Percentiles rank a stretch among this genome's conserved stretches.
These are phyloP conservation scores for Filosporella fistucella DNA, from an alignment of 495 filamentous ascomycete genomes.

Conservation along the genomic window DNA sequence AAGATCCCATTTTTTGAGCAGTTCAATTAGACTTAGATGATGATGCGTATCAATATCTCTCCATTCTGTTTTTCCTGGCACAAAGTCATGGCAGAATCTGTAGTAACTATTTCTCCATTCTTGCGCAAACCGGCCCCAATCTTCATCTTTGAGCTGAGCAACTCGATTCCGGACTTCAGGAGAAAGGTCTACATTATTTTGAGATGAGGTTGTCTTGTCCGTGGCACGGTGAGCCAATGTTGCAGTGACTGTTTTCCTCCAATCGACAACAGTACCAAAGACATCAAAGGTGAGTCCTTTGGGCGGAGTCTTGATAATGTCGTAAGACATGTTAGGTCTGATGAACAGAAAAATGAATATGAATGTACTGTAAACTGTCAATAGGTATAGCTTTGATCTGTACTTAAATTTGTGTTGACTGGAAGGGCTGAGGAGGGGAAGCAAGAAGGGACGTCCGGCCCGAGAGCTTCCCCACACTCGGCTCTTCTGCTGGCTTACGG, in stretches of 20 bases:
- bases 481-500: no score
- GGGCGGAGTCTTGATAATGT: neutral
- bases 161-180: slow-evolving; percentile 41
- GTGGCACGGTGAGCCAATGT: slow-evolving; percentile 45
- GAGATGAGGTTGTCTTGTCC: slow-evolving; percentile 31
- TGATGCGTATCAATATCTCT: slow-evolving; percentile 65
- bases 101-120: slow-evolving; percentile 65
- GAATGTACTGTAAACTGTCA: no score
- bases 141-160: slow-evolving; percentile 41
- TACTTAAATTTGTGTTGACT: no score
- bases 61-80: slow-evolving; percentile 41
- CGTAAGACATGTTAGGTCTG: neutral
- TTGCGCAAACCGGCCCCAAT: slow-evolving; percentile 59
- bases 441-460: no score
- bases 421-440: no score
- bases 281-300: slow-evolving; percentile 53
- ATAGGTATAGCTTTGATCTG: no score
- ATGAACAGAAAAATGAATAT: neutral
- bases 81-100: slow-evolving; percentile 50
- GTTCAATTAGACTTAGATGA: slow-evolving; percentile 49
- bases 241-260: slow-evolving; percentile 55
- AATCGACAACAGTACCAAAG: slow-evolving; percentile 77
- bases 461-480: no score
- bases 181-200: slow-evolving; percentile 32
- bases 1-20: slow-evolving; percentile 52